phyloP scores from a whole-genome alignment of 495 filamentous ascomycete genomes.

The Copromyces sp. region DNA sequence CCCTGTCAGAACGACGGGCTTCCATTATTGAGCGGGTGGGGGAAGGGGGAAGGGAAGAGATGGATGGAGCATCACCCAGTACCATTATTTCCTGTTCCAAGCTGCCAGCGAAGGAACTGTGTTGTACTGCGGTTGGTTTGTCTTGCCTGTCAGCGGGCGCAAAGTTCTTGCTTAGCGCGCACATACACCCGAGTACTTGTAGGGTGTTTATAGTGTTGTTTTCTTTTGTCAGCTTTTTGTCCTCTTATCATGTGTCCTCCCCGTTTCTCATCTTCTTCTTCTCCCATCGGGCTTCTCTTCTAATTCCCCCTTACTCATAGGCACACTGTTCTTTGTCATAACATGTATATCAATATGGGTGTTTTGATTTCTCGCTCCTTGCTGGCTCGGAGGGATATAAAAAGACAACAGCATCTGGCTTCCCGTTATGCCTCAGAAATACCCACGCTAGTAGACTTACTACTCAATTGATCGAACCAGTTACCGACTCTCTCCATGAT shows the following conservation, averaged over 20 bases:
- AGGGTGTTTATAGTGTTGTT: slow-evolving; percentile 17
- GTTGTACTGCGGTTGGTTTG: slow-evolving; percentile 3
- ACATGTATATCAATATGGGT: slow-evolving; percentile 40
- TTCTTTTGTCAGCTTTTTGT: slow-evolving; percentile 24
- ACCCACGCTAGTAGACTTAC: background rate
- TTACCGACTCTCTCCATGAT: background rate
- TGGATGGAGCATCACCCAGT: slow-evolving; percentile 10
- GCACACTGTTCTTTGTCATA: slow-evolving; percentile 19
- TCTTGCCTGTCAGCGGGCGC: slow-evolving; percentile 1
- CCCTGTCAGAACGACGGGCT: slow-evolving; percentile 7
- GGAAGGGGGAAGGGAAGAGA: background rate
- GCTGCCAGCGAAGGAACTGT: background rate
- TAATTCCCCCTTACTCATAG: slow-evolving; percentile 1
- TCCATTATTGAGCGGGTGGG: slow-evolving; percentile 1
- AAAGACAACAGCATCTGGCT: background rate
- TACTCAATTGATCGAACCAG: background rate
- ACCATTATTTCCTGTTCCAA: slow-evolving; percentile 6
- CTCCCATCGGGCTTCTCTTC: background rate
- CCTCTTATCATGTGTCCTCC: background rate
- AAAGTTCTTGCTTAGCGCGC: background rate
- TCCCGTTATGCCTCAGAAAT: background rate
- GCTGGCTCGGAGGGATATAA: slow-evolving; percentile 24
- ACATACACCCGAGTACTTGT: slow-evolving; percentile 2
- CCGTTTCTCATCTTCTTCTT: slow-evolving; percentile 5
- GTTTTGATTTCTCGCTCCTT: slow-evolving; percentile 21